These are phyloP conservation scores for Penicillium nucicola DNA, from an alignment of 495 filamentous ascomycete genomes.

Conservation along the genomic window DNA sequence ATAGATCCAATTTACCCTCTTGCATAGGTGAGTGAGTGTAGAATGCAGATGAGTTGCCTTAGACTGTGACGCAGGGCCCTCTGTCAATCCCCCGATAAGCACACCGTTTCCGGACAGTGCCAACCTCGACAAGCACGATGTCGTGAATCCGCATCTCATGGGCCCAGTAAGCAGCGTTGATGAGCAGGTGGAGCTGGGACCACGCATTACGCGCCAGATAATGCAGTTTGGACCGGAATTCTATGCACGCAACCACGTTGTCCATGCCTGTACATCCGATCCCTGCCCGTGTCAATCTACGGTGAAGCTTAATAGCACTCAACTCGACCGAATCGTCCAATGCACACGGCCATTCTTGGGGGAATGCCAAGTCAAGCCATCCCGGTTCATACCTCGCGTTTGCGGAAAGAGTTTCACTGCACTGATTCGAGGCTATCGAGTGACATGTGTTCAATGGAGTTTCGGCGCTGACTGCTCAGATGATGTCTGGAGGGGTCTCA, in stretches of 20 bases:
- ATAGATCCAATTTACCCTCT: not conserved
- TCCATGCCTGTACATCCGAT: too few species aligned
- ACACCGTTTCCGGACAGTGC: not conserved
- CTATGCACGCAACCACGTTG: not conserved
- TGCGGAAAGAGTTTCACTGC: not conserved
- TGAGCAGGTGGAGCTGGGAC: not conserved
- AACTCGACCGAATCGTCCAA: not conserved
- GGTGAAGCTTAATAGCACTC: not conserved
- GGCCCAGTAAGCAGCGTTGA: not conserved
- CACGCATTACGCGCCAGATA: not conserved
- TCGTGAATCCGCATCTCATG: not conserved
- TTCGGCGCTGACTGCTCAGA: not conserved
- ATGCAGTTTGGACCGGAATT: not conserved
- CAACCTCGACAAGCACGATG: not conserved
- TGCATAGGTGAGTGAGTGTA: not conserved
- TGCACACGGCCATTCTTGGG: slow-evolving; percentile 5
- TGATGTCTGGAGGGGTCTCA: not conserved
- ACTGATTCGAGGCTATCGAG: not conserved
- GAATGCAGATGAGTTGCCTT: not conserved
- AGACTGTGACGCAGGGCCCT: not conserved
- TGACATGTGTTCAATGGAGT: not conserved
- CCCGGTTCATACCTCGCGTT: not conserved
- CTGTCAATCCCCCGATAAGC: not conserved
- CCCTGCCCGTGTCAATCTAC: not conserved
- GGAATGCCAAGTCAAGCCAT: slow-evolving; percentile 3